Base-by-base conservation (phyloP, 306 rosid genomes). In the Crotalaria pallida region DNA sequence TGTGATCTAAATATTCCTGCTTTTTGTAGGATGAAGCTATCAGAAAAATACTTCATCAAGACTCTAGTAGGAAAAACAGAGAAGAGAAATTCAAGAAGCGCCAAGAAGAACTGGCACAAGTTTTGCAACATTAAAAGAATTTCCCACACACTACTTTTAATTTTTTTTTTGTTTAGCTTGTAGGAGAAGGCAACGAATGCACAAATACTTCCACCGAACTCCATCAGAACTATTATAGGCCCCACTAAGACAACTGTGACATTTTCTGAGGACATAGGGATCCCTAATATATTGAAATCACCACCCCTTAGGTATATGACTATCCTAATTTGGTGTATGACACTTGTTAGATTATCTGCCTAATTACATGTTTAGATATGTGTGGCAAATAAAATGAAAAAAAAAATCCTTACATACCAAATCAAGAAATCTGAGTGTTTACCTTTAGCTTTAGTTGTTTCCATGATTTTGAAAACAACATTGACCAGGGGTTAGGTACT, bases 51-150 rank as follows among this genome's bases (percentile, higher is more conserved):
- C 99, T 87, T 16, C 92, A 96, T 78, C 99, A 95, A 86, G 99
- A 95, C 72, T 95, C 97, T 55, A 89, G 83, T 80, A 74, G 97
- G 80, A 95, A 95, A 82, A 95, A 95, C 71, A 75, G 84, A 31
- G 97, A 95, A 85, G 97, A 95, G 61, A 91, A 95, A 83, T 78
- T 83, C 7, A 91, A 86, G 92, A 95, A 91, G 84, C 97, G 96
- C 71, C 96, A 82, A 74, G 89, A 86, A 82, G 99, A 91, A 78
- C 1, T 87, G 84, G 97, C 97, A 43, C 92, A 91, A 91, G 96
- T 90, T 83, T 58, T 57, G 70, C 53, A 72, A 16, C 52, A 16
- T 13, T 6, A 51, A 11, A 73, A 44, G 60, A 45, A 27, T 74
- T 58, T 65, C 52, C 17, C 45, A 18, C n/a, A n/a, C n/a, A n/a